phyloP scores from a whole-genome alignment of 2,329 filamentous ascomycete genomes.

The Hypoxylon sp. region DNA sequence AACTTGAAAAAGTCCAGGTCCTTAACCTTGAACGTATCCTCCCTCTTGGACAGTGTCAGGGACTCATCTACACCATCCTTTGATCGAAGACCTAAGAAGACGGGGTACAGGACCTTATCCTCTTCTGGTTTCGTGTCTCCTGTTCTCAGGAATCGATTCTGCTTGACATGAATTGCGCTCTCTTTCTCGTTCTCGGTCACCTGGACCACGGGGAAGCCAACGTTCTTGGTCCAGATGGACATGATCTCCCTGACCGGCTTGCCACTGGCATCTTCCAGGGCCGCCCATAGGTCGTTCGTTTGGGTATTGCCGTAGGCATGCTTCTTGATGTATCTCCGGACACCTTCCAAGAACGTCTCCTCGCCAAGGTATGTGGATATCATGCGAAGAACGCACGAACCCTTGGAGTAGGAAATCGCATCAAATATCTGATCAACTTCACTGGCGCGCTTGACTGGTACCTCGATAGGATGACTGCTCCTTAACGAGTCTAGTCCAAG shows the following conservation, averaged over 20 bases:
- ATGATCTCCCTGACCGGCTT: constrained; percentile 91
- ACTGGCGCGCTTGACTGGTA: constrained; percentile 92
- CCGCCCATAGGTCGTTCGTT: constrained; percentile 89
- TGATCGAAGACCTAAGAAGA: constrained; percentile 85
- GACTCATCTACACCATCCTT: constrained; percentile 83
- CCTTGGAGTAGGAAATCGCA: constrained; percentile 96
- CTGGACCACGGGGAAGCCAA: constrained; percentile 89
- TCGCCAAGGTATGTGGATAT: constrained; percentile 95
- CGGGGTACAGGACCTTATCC: constrained; percentile 85
- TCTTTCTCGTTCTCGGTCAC: constrained; percentile 78
- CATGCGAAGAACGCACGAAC: constrained; percentile 95
- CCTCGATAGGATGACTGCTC: constrained; percentile 96
- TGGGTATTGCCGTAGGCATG: constrained; percentile 96
- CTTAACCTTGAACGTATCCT: constrained; percentile 78
- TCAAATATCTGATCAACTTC: constrained; percentile 99
- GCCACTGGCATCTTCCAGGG: constrained; percentile 85
- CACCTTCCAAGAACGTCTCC: constrained; percentile 90
- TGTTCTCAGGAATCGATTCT: constrained; percentile 93
- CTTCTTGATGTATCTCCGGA: constrained; percentile 90
- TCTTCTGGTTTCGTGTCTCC: constrained; percentile 94
- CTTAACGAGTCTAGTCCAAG: constrained; percentile 87
- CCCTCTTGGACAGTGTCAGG: constrained; percentile 74
- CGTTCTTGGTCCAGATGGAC: constrained; percentile 96
- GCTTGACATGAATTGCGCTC: constrained; percentile 83
- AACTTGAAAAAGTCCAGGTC: constrained; percentile 93